These are phyloP conservation scores for Leccinum ochraceum DNA, from an alignment of 768 basidiomycete species.

Conservation along the genomic window DNA sequence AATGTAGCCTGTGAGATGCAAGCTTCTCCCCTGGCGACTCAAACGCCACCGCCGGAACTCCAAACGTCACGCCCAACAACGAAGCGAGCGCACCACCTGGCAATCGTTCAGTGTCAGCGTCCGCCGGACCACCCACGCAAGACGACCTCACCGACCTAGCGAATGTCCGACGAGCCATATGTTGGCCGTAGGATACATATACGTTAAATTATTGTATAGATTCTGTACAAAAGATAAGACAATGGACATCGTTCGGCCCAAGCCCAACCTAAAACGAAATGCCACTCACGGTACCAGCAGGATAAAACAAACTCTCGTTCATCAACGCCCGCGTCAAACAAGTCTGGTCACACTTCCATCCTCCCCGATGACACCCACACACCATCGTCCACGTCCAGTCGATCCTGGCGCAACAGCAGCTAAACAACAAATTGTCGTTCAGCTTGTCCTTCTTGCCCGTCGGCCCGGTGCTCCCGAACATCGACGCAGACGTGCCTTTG, in stretches of 20 bases:
- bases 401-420: slow-evolving; percentile 91
- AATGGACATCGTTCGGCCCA: neutral
- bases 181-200: slow-evolving; percentile 86
- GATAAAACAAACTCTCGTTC: slow-evolving; percentile 85
- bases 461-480: slow-evolving; percentile 74
- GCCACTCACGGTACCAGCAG: slow-evolving; percentile 76
- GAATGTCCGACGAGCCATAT: slow-evolving; percentile 89
- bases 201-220: slow-evolving; percentile 91
- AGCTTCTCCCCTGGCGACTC: slow-evolving; percentile 88
- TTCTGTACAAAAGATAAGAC: slow-evolving; percentile 50
- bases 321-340: slow-evolving; percentile 78
- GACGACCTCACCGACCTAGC: slow-evolving; percentile 47
- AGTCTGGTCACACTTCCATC: slow-evolving; percentile 77
- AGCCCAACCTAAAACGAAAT: neutral
- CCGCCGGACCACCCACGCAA: neutral
- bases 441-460: slow-evolving; percentile 91
- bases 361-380: slow-evolving; percentile 82
- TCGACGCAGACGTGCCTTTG: slow-evolving; percentile 88
- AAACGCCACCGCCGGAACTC: slow-evolving; percentile 82
- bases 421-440: slow-evolving; percentile 92
- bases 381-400: slow-evolving; percentile 95
- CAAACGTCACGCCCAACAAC: slow-evolving; percentile 86
- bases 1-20: too few relatives aligned
- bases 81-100: slow-evolving; percentile 69
- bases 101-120: slow-evolving; percentile 26